Base-by-base conservation (phyloP, 495 filamentous ascomycete genomes). In the Collariella sp. region DNA sequence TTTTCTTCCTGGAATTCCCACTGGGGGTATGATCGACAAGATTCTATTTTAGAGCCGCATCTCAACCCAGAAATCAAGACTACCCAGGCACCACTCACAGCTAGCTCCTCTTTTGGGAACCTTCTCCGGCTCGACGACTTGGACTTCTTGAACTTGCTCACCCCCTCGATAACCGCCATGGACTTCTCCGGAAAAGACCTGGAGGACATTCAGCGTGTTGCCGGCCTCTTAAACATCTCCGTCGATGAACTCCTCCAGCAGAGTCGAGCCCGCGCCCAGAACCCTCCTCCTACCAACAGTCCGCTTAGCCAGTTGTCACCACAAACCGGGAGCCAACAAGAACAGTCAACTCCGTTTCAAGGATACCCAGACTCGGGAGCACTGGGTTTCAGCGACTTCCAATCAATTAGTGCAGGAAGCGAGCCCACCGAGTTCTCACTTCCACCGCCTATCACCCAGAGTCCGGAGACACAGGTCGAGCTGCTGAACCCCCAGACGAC, bases 161-260 rank as follows among this genome's bases (percentile, higher is more conserved):
- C 20, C 19, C 18, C 34, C 13, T 12, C 51, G 43, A 6, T 26
- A 7, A 7, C 42, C 40, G 20, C 36, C 46, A 67, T 67, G 62
- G 55, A 62, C 20, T 65, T 68, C 23, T 60, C 59, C 1, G 47
- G 54, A n/a, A 58, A 57, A 18, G 63, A 65, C 16, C 23, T 62
- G 24, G 57, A 60, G 22, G 62, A 62, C 42, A 58, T 68, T 22
- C 65, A 62, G 48, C 57, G 56, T 9, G 60, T 62, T 19, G 65
- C 63, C 4, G 65, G 65, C 13, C 58, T 68, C 6, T 36, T 68
- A 16, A 55, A 59, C 40, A 47, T 68, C 35, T 64, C 60, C 5
- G 57, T 66, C 20, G 65, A 68, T 45, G 65, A 68, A 53, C 53
- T 68, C 42, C 54, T 68, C 38, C 55, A 57, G 23, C 59, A 61